Percentiles rank a stretch among this genome's conserved stretches.
These are phyloP conservation scores for Lactifluus pinguis DNA, from an alignment of 768 basidiomycete species.

Conservation along the genomic window DNA sequence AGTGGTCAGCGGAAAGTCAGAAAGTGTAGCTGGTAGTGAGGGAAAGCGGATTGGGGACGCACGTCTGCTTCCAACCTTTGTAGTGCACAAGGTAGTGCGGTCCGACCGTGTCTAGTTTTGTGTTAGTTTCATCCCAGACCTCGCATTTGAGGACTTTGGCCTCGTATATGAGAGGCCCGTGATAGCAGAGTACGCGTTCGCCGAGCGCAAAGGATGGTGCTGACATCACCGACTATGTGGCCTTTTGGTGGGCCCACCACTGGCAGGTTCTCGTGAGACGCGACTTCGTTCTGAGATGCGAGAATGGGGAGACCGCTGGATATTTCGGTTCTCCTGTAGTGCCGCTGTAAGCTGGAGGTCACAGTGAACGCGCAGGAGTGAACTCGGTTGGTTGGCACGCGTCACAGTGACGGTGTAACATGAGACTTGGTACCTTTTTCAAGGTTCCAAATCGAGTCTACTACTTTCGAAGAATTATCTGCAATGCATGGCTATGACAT, in stretches of 20 bases:
- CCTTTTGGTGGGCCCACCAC: not conserved
- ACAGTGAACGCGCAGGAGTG: not conserved
- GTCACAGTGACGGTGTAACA: no score
- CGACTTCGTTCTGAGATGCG: not conserved
- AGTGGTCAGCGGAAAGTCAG: not conserved
- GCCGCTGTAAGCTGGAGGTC: not conserved
- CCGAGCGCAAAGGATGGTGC: constrained; percentile 1
- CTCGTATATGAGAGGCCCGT: constrained; percentile 93
- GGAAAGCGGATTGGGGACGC: constrained; percentile 22
- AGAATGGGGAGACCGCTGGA: not conserved
- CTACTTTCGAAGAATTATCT: no score
- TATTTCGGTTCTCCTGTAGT: not conserved
- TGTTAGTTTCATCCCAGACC: constrained; percentile 53
- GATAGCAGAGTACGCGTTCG: constrained; percentile 88
- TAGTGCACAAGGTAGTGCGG: constrained; percentile 95
- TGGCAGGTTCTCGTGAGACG: not conserved
- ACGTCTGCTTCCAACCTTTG: constrained; percentile 99
- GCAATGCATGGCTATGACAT: no score
- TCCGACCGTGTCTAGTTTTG: constrained; percentile 52
- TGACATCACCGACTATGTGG: constrained; percentile 6
- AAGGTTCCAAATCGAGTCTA: no score
- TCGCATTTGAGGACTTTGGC: constrained; percentile 77
- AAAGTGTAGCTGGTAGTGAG: not conserved
- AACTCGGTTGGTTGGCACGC: not conserved
- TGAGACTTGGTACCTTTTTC: no score